Evolutionary conservation across 192 early-diverging fungal species (phyloP), one percentile per base, ranked within the genome.

Genomic region (Funneliformis mosseae): DNA sequence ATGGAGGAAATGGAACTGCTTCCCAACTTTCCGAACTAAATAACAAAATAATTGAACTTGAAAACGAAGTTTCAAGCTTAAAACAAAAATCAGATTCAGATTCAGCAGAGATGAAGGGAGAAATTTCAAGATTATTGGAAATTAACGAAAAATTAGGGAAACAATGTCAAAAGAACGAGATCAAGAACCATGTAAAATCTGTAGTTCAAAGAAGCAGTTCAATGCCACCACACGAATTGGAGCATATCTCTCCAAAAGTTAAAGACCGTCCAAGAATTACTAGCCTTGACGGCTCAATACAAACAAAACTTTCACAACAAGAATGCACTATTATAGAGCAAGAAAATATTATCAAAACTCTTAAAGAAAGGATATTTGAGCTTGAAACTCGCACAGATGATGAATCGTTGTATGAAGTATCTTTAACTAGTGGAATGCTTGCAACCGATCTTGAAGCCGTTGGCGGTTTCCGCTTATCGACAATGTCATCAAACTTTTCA

Each of bases 391-490:
- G 43, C 74, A 45, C 38, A 55, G 18, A 68, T 42, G n/a, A 60
- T 39, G 41, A 64, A 8, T 23, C 68, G 11, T 8, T 43, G 8
- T 66, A 69, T 48, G 69, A 55, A 10, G 64, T 80, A 46, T n/a
- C n/a, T 16, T 16, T 55, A 21, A 55, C 21, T 16, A 28, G 39
- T 72, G 79, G 67, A 69, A 69, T 69, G 39, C 38, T 69, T 42
- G 62, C 62, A 21, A 64, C 62, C 21, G 67, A 73, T 61, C 79
- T 55, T 48, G 78, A 74, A 55, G 77, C 61, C n/a, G 70, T 61
- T 74, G 45, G 48, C 41, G 61, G 78, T 14, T 73, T 64, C 48
- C 66, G 78, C 11, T 28, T 38, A 6, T 62, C 76, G 3, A 70
- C 77, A 21, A 77, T 76, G 5, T 25, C 77, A n/a, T 48, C 38